Conservation (phyloP, 768 basidiomycete genomes). For the Termitomyces sp. region DNA sequence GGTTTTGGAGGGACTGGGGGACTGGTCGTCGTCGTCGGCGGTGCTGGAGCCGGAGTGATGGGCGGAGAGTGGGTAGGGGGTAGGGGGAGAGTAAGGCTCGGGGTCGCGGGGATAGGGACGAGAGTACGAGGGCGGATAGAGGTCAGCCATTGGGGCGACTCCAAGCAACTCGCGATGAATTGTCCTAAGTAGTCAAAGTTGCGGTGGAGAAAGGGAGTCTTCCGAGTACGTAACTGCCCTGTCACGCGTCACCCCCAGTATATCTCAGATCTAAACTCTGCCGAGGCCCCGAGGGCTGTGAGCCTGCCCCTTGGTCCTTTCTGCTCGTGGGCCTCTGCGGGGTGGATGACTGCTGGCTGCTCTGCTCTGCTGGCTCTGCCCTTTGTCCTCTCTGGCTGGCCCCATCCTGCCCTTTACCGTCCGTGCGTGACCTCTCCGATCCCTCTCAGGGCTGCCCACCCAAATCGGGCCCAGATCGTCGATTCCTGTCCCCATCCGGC, state of each 20-base stretch:
- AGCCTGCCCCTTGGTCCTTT: too few species aligned
- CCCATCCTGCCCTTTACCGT: too few species aligned
- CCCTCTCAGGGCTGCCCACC: too few species aligned
- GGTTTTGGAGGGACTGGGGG: constrained; percentile 40
- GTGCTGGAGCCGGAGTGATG: constrained; percentile 32
- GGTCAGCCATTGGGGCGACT: constrained; percentile 45
- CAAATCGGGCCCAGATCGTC: constrained; percentile 15
- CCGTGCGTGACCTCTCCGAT: too few species aligned
- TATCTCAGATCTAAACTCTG: too few species aligned
- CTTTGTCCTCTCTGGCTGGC: too few species aligned
- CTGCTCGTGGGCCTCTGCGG: too few species aligned
- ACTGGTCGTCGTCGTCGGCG: constrained; percentile 38
- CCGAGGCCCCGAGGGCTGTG: too few species aligned
- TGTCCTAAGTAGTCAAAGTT: constrained; percentile 23
- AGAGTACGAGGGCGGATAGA: constrained; percentile 43
- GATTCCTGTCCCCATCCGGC: constrained; percentile 19
- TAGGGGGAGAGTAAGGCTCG: constrained; percentile 27
- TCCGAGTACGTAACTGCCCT: constrained; percentile 37
- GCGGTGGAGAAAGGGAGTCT: constrained; percentile 41
- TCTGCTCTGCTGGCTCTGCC: too few species aligned
- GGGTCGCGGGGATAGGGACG: constrained; percentile 25
- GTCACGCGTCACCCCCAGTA: constrained; percentile 15
- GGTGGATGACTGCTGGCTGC: too few species aligned
- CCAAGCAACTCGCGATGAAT: constrained; percentile 11
- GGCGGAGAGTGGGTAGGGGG: constrained; percentile 24